A percentile compares a stretch with the other conserved stretches of the same genome.
phyloP scores from a whole-genome alignment of 1,284 basidiomycete species.

The Cutaneotrichosporon spelunceum region DNA sequence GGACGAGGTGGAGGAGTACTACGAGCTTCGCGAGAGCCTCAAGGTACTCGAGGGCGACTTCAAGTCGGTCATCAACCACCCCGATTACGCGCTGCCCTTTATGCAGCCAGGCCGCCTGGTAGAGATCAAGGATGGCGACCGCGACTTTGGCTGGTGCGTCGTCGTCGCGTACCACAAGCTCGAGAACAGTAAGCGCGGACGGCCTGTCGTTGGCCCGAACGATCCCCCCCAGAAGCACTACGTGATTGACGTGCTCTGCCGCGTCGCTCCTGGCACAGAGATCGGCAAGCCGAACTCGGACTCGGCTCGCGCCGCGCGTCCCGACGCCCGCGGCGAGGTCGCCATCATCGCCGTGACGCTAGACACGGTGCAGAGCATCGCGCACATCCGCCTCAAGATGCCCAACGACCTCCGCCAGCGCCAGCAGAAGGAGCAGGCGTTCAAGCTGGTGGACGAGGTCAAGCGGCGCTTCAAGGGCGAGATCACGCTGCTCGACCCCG shows the following conservation, averaged over 20 bases:
- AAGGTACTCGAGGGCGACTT: constrained; percentile 84
- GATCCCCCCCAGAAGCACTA: constrained; percentile 88
- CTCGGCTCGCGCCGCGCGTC: constrained; percentile 63
- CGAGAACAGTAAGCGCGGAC: constrained; percentile 49
- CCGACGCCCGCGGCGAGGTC: constrained; percentile 71
- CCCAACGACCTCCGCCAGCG: constrained; percentile 83
- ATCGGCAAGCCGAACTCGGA: constrained; percentile 68
- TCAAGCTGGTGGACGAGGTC: constrained; percentile 87
- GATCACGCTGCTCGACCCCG: constrained; percentile 81
- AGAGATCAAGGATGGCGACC: constrained; percentile 76
- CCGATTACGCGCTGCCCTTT: constrained; percentile 89
- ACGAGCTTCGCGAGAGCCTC: constrained; percentile 83
- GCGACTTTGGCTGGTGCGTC: constrained; percentile 95
- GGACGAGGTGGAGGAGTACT: constrained; percentile 80
- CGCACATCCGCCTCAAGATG: constrained; percentile 79
- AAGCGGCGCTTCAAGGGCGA: constrained; percentile 76
- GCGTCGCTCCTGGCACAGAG: constrained; percentile 66
- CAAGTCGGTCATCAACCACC: constrained; percentile 87
- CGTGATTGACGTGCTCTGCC: constrained; percentile 87
- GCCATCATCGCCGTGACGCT: constrained; percentile 86
- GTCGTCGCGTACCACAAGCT: constrained; percentile 86
- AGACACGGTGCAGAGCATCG: constrained; percentile 80
- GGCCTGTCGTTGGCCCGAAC: constrained; percentile 43
- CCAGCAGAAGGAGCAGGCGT: constrained; percentile 73
- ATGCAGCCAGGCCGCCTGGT: constrained; percentile 88